Conservation (phyloP, 2,329 filamentous ascomycete genomes). For the Blastomyces gilchristii region DNA sequence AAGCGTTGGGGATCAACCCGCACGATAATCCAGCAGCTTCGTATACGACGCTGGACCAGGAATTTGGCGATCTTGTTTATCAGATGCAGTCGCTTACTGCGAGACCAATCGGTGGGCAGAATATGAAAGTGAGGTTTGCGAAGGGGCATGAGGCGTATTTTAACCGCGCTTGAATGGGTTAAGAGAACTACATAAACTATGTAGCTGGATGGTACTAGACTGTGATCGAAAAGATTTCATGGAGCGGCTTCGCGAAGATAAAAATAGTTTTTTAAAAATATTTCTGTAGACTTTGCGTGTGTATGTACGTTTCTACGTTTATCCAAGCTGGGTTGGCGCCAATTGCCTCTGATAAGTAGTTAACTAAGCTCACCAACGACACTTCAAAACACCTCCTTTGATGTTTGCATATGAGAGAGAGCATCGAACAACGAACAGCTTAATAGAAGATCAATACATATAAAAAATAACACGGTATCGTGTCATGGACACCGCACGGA, state of each 20-base stretch:
- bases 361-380: too few species aligned
- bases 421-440: neutral
- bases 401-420: neutral
- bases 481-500: slow-evolving; percentile 28
- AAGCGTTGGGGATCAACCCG: slow-evolving; percentile 8
- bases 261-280: neutral
- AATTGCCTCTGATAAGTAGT: too few species aligned
- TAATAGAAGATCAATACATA: neutral
- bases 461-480: neutral
- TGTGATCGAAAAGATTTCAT: neutral
- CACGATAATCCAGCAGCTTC: slow-evolving; percentile 7
- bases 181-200: neutral
- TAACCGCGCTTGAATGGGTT: neutral
- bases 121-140: slow-evolving; percentile 8
- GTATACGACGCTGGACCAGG: slow-evolving; percentile 3
- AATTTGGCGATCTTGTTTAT: slow-evolving; percentile 4
- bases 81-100: slow-evolving; percentile 7
- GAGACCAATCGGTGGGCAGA: slow-evolving; percentile 2
- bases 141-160: neutral
- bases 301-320: neutral
- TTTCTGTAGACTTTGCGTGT: neutral
- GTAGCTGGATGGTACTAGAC: neutral
- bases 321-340: too few species aligned
- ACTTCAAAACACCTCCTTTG: neutral
- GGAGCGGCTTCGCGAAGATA: neutral